Percentiles rank a stretch among this genome's conserved stretches.
Evolutionary conservation across 1,284 basidiomycete species (phyloP).

Genomic region (Amylostereum areolatum): DNA sequence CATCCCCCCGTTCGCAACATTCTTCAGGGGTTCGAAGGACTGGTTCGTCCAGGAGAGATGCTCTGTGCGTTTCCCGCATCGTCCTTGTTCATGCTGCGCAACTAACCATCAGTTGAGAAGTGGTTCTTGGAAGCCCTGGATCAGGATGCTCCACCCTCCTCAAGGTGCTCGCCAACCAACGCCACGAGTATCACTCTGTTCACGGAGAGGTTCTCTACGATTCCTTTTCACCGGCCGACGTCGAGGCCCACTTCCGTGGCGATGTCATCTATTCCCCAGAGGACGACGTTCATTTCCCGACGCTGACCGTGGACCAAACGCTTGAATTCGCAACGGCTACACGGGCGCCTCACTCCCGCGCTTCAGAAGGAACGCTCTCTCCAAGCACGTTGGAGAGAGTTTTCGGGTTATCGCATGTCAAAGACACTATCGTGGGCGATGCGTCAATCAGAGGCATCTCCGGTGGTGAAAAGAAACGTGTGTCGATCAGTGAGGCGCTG

Average conservation of each 20-base stretch:
- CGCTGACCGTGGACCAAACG: slow-evolving; percentile 48
- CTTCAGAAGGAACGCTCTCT: too few relatives aligned
- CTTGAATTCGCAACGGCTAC: slow-evolving; percentile 43
- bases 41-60: too few relatives aligned
- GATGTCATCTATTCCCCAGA: slow-evolving; percentile 18
- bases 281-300: slow-evolving; percentile 55
- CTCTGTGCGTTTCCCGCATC: too few relatives aligned
- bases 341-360: slow-evolving; percentile 13
- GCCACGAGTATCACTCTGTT: slow-evolving; percentile 36
- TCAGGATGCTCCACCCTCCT: slow-evolving; percentile 47
- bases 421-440: slow-evolving; percentile 29
- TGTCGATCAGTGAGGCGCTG: slow-evolving; percentile 45
- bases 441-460: slow-evolving; percentile 48
- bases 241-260: slow-evolving; percentile 31
- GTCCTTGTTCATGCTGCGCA: too few relatives aligned
- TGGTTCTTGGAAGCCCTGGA: too few relatives aligned
- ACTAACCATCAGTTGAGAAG: too few relatives aligned
- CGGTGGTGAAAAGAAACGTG: slow-evolving; percentile 48
- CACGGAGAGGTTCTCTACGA: slow-evolving; percentile 46
- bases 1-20: too few relatives aligned
- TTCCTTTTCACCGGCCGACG: slow-evolving; percentile 41
- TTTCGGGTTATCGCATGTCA: slow-evolving; percentile 54
- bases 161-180: slow-evolving; percentile 49
- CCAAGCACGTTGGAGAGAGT: slow-evolving; percentile 19
- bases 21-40: too few relatives aligned